phyloP scores from a whole-genome alignment of 208 protist species.

The Wallacemonas collosoma region DNA sequence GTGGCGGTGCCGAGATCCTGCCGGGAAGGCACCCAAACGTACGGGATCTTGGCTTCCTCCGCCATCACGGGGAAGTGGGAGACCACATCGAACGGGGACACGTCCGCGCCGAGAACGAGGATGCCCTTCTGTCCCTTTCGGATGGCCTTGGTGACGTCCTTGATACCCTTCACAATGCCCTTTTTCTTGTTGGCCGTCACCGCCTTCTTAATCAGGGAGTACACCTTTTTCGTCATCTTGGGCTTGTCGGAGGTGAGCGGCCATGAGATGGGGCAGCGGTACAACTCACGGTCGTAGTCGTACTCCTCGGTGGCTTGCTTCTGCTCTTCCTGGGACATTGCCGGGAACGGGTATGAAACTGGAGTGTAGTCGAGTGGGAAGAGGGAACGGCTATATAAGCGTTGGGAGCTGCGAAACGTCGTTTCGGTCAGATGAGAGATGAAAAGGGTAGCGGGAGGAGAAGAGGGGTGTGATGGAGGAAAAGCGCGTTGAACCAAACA shows the following conservation, averaged over 20 bases:
- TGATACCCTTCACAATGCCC: slow-evolving; percentile 92
- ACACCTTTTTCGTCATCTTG: slow-evolving; percentile 96
- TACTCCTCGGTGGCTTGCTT: slow-evolving; percentile 62
- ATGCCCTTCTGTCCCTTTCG: slow-evolving; percentile 93
- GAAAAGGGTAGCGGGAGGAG: no score
- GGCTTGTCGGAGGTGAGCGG: slow-evolving; percentile 89
- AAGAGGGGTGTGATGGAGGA: no score
- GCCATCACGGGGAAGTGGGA: slow-evolving; percentile 93
- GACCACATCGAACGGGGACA: slow-evolving; percentile 93
- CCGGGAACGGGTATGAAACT: not conserved
- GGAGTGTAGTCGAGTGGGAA: not conserved
- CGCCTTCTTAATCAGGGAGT: slow-evolving; percentile 92
- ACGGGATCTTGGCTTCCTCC: slow-evolving; percentile 93
- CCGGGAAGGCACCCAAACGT: slow-evolving; percentile 93
- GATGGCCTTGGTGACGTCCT: slow-evolving; percentile 94
- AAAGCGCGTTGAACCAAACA: no score
- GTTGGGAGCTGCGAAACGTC: no score
- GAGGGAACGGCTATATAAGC: not conserved
- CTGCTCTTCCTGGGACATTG: slow-evolving; percentile 58
- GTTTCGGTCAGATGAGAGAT: no score
- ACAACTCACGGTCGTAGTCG: slow-evolving; percentile 93
- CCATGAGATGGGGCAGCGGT: slow-evolving; percentile 92
- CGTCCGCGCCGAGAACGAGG: slow-evolving; percentile 90
- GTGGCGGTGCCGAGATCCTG: slow-evolving; percentile 92
- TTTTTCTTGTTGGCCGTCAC: slow-evolving; percentile 91